Conservation (phyloP, 495 filamentous ascomycete genomes). For the Neurospora sp. region DNA sequence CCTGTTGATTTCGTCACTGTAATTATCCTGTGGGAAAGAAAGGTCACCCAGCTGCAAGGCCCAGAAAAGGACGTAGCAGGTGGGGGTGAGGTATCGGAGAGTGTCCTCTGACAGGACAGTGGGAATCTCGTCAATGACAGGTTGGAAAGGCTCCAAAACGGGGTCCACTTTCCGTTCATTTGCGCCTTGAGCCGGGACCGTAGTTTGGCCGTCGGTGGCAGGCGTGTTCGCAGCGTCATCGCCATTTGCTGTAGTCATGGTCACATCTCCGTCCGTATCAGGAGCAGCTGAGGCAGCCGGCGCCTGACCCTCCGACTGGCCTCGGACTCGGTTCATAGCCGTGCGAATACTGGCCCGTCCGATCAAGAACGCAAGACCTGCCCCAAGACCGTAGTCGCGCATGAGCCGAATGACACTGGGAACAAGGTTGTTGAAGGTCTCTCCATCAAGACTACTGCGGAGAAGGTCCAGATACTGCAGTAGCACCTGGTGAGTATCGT, state of each 20-base stretch:
- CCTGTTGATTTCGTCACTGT: conserved; percentile 57
- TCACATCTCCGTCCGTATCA: conserved; percentile 32
- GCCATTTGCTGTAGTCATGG: conserved; percentile 24
- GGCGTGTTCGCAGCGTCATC: conserved; percentile 2
- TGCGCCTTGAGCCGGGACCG: conserved; percentile 5
- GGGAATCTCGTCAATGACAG: conserved; percentile 59
- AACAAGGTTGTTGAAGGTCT: conserved; percentile 73
- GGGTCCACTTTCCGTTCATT: conserved; percentile 35
- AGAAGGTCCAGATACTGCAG: conserved; percentile 84
- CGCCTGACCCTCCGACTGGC: conserved; percentile 16
- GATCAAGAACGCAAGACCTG: conserved; percentile 81
- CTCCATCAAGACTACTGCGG: conserved; percentile 60
- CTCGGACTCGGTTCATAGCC: conserved; percentile 20
- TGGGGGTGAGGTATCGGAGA: conserved; percentile 56
- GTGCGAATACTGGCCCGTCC: conserved; percentile 54
- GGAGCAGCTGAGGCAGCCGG: conserved; percentile 12
- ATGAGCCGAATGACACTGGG: conserved; percentile 66
- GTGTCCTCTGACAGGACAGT: conserved; percentile 48
- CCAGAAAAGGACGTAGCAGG: conserved; percentile 92
- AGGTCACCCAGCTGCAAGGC: conserved; percentile 74
- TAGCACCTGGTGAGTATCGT: conserved; percentile 78
- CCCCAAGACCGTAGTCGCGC: conserved; percentile 68
- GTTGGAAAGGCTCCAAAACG: conserved; percentile 65
- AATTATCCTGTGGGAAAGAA: conserved; percentile 58
- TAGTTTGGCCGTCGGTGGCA: conserved; percentile 6